phyloP scores from a whole-genome alignment of 371 early-diverging fungal species.

The Entomophthora muscae region DNA sequence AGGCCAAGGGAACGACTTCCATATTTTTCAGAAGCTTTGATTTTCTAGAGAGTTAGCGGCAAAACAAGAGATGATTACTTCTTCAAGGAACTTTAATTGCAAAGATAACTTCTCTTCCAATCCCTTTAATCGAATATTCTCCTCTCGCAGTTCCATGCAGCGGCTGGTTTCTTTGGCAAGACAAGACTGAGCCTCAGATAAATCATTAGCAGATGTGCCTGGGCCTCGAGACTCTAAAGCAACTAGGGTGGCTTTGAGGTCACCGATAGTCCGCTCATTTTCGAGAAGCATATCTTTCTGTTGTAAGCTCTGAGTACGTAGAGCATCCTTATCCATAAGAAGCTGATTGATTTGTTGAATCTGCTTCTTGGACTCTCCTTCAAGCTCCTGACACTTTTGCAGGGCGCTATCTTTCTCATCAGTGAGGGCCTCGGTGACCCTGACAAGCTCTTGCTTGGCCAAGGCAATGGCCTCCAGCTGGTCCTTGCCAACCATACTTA shows the following conservation, averaged over 20 bases:
- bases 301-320: conserved; percentile 32
- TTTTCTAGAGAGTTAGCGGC: conserved; percentile 13
- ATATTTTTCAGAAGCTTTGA: conserved; percentile 10
- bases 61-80: neutral
- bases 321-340: conserved; percentile 37
- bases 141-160: conserved; percentile 51
- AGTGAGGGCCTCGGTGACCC: conserved; percentile 14
- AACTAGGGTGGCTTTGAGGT: conserved; percentile 44
- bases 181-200: conserved; percentile 29
- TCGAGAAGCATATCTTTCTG: conserved; percentile 29
- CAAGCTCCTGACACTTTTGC: conserved; percentile 25
- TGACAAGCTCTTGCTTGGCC: conserved; percentile 18
- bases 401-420: conserved; percentile 22
- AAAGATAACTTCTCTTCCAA: conserved; percentile 12
- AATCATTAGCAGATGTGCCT: conserved; percentile 32
- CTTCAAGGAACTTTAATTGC: conserved; percentile 15
- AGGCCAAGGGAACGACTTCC: conserved; percentile 9
- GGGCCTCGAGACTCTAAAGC: conserved; percentile 32
- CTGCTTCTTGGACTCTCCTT: conserved; percentile 39
- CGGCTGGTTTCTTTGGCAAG: conserved; percentile 23
- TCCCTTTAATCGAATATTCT: conserved; percentile 30
- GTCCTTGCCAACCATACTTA: conserved; percentile 12
- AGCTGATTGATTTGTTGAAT: conserved; percentile 42
- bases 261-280: conserved; percentile 32
- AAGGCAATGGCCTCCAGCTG: conserved; percentile 13